Evolutionary conservation across 805 yeast species (phyloP).

Genomic region (Teunomyces lycoperdinae): DNA sequence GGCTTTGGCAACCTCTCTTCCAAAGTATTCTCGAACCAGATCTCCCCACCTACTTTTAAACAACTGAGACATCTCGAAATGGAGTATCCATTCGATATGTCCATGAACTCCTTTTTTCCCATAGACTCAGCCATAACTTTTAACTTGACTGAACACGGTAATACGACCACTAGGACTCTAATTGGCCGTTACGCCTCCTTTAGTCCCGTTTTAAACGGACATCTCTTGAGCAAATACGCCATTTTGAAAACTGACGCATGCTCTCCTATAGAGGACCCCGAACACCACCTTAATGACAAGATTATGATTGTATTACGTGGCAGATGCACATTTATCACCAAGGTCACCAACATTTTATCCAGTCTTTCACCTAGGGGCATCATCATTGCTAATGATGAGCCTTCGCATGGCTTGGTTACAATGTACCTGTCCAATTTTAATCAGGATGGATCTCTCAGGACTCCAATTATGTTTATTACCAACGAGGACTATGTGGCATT

Average conservation of each 20-base stretch:
- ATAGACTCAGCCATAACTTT: constrained; percentile 34
- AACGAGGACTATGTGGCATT: constrained; percentile 35
- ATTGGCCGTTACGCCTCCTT: constrained; percentile 42
- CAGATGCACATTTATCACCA: constrained; percentile 46
- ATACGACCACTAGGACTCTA: constrained; percentile 14
- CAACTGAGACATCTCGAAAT: constrained; percentile 6
- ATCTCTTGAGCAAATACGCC: constrained; percentile 22
- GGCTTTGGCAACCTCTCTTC: neutral
- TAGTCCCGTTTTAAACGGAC: constrained; percentile 30
- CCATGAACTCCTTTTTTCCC: constrained; percentile 42
- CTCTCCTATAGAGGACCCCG: constrained; percentile 6
- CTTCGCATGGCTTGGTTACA: constrained; percentile 45
- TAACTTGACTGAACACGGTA: constrained; percentile 20
- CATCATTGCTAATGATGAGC: constrained; percentile 55
- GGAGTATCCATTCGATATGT: constrained; percentile 32
- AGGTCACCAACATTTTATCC: constrained; percentile 44
- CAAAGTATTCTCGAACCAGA: neutral
- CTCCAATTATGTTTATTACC: constrained; percentile 54
- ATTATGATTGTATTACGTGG: constrained; percentile 27
- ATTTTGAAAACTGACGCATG: constrained; percentile 3
- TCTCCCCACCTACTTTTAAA: neutral
- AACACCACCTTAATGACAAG: constrained; percentile 20
- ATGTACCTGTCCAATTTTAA: constrained; percentile 51
- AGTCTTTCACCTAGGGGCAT: constrained; percentile 44
- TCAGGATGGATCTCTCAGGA: constrained; percentile 30